These are phyloP conservation scores for Erigeron canadensis DNA, from an alignment of 129 eudicot genomes.

Conservation along the genomic window DNA sequence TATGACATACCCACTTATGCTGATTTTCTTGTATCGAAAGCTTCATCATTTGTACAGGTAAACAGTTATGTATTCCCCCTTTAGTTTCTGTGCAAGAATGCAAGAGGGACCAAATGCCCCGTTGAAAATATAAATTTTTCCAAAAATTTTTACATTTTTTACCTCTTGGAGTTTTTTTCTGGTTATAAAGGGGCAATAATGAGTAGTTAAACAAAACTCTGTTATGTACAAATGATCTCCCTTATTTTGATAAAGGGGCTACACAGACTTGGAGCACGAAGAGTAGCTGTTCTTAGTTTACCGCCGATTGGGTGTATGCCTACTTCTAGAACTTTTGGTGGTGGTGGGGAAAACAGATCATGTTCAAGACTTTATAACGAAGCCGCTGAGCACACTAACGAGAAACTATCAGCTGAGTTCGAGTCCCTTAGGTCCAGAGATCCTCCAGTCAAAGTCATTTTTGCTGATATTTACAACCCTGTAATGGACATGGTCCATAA, in stretches of 20 bases:
- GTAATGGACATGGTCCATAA: constrained; percentile 36
- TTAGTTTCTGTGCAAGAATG: no score
- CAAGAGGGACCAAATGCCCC: no score
- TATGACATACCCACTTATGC: constrained; percentile 47
- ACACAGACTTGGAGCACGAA: constrained; percentile 39
- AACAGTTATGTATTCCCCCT: background rate
- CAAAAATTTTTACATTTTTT: no score
- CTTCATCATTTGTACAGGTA: constrained; percentile 64
- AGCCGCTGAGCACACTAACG: constrained; percentile 29
- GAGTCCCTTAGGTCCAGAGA: constrained; percentile 28
- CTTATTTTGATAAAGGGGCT: constrained; percentile 23
- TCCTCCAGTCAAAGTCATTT: constrained; percentile 38
- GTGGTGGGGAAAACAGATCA: constrained; percentile 25
- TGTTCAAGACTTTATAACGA: constrained; percentile 24
- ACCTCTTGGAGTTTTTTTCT: no score
- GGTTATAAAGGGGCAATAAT: no score
- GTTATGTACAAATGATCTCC: no score
- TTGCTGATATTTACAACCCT: constrained; percentile 40
- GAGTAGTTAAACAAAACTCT: no score
- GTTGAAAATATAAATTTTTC: no score
- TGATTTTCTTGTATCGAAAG: constrained; percentile 43
- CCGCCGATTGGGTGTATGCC: constrained; percentile 57
- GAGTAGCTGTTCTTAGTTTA: constrained; percentile 30
- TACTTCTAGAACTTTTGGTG: constrained; percentile 31
- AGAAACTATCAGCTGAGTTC: constrained; percentile 26